A percentile compares a stretch with the other conserved stretches of the same genome.
These are phyloP conservation scores for Aspergillus baeticus DNA, from an alignment of 495 filamentous ascomycete genomes.

Conservation along the genomic window DNA sequence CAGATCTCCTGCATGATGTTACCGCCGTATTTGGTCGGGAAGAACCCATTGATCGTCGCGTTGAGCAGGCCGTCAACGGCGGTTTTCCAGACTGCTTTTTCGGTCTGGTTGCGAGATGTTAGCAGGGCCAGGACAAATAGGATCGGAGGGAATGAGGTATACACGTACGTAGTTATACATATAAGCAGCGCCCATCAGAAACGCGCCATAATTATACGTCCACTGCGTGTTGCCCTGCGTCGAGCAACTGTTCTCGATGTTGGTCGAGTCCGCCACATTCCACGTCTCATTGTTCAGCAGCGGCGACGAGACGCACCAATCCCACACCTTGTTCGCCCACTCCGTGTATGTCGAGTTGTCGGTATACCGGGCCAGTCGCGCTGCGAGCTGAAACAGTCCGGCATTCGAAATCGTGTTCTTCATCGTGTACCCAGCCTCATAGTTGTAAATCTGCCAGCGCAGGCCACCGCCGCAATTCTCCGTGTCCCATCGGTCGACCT, in stretches of 20 bases:
- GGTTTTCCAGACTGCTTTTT: slow-evolving; percentile 51
- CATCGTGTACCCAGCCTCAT: slow-evolving; percentile 56
- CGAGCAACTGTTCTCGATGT: slow-evolving; percentile 51
- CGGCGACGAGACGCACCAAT: slow-evolving; percentile 57
- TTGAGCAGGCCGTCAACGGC: slow-evolving; percentile 57
- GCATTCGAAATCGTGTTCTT: slow-evolving; percentile 73
- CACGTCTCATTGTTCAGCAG: slow-evolving; percentile 54
- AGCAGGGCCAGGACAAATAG: slow-evolving; percentile 1
- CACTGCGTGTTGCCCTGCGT: slow-evolving; percentile 57
- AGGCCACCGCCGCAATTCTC: slow-evolving; percentile 50
- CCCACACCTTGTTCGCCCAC: slow-evolving; percentile 66
- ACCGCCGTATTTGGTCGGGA: slow-evolving; percentile 46
- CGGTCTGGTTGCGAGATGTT: slow-evolving; percentile 42
- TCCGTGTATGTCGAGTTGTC: slow-evolving; percentile 61
- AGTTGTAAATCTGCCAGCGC: slow-evolving; percentile 56
- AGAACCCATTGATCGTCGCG: slow-evolving; percentile 55
- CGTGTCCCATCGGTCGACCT: slow-evolving; percentile 55
- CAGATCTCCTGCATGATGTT: slow-evolving; percentile 66
- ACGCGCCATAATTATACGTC: slow-evolving; percentile 69
- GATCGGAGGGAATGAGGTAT: too few species aligned
- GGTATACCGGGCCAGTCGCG: slow-evolving; percentile 66
- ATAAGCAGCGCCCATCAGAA: slow-evolving; percentile 63
- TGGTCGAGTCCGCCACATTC: slow-evolving; percentile 59
- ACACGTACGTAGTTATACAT: slow-evolving; percentile 65
- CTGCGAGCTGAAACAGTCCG: slow-evolving; percentile 65